phyloP scores from a whole-genome alignment of 2,329 filamentous ascomycete species.

The Microsporum canis region DNA sequence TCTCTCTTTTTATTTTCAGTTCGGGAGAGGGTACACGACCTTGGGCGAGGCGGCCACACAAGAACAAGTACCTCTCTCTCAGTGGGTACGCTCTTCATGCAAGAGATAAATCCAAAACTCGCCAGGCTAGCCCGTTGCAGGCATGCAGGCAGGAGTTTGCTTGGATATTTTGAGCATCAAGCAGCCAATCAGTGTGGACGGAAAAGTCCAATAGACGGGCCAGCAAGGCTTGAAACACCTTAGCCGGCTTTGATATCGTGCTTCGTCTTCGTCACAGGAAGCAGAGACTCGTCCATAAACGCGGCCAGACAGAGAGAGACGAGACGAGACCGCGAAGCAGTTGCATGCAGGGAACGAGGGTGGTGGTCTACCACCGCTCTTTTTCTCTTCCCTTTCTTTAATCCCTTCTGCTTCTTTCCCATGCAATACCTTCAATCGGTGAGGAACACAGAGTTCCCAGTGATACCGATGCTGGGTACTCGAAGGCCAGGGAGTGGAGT shows the following conservation, averaged over 20 bases:
- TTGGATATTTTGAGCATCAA: background rate
- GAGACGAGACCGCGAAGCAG: background rate
- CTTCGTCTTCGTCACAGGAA: background rate
- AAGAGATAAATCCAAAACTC: constrained; percentile 6
- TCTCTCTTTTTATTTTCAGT: background rate
- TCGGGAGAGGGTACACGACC: background rate
- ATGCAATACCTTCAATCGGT: background rate
- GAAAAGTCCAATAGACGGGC: background rate
- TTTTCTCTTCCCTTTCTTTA: background rate
- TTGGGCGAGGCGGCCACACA: background rate
- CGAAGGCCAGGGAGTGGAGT: background rate
- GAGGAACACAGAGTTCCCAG: background rate
- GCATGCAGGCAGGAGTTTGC: background rate
- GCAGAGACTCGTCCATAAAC: background rate
- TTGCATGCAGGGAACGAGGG: background rate
- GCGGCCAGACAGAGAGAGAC: background rate
- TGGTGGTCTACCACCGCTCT: background rate
- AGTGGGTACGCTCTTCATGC: constrained; percentile 1
- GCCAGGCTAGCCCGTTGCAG: constrained; percentile 3
- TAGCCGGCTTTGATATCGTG: background rate
- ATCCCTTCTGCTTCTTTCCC: background rate
- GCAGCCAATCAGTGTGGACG: background rate
- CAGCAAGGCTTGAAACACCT: constrained; percentile 4
- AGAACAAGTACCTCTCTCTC: background rate
- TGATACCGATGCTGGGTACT: background rate